Evolutionary conservation across 495 filamentous ascomycete species (phyloP).

Genomic region (Penicillium paradoxum): DNA sequence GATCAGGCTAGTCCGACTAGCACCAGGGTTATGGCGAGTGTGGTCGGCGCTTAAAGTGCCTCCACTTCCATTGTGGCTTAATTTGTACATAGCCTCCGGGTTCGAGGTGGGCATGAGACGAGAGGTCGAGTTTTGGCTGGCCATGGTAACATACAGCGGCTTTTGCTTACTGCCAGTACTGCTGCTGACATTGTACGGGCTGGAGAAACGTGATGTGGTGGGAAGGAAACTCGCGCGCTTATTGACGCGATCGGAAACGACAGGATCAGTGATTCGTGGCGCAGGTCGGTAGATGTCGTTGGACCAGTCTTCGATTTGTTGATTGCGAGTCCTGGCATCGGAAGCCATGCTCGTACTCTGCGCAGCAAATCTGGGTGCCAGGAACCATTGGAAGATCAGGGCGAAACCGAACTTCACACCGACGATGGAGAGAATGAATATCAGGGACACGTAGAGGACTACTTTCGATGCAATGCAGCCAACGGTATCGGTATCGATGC

Average conservation of each 20-base stretch:
- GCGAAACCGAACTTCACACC: constrained; percentile 84
- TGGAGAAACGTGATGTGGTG: constrained; percentile 89
- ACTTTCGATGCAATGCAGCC: constrained; percentile 97
- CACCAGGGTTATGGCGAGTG: constrained; percentile 33
- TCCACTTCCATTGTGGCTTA: constrained; percentile 62
- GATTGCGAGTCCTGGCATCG: constrained; percentile 72
- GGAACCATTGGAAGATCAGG: constrained; percentile 90
- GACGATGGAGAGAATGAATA: constrained; percentile 90
- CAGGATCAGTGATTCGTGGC: constrained; percentile 68
- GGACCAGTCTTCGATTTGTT: constrained; percentile 97
- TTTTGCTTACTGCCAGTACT: constrained; percentile 44
- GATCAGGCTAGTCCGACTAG: constrained; percentile 52
- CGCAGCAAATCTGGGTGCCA: constrained; percentile 75
- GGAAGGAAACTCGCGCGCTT: constrained; percentile 79
- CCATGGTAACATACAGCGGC: constrained; percentile 83
- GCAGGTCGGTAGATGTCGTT: constrained; percentile 95
- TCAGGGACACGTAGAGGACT: constrained; percentile 89
- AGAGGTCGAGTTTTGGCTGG: constrained; percentile 79
- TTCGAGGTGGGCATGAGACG: constrained; percentile 61
- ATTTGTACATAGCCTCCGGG: constrained; percentile 58
- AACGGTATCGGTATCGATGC: constrained; percentile 91
- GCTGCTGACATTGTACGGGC: constrained; percentile 73
- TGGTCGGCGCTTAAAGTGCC: constrained; percentile 48
- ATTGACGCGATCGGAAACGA: constrained; percentile 59
- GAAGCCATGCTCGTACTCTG: constrained; percentile 64